These are phyloP conservation scores for Yarrowia hollandica DNA, from an alignment of 805 yeast genomes.

Conservation along the genomic window DNA sequence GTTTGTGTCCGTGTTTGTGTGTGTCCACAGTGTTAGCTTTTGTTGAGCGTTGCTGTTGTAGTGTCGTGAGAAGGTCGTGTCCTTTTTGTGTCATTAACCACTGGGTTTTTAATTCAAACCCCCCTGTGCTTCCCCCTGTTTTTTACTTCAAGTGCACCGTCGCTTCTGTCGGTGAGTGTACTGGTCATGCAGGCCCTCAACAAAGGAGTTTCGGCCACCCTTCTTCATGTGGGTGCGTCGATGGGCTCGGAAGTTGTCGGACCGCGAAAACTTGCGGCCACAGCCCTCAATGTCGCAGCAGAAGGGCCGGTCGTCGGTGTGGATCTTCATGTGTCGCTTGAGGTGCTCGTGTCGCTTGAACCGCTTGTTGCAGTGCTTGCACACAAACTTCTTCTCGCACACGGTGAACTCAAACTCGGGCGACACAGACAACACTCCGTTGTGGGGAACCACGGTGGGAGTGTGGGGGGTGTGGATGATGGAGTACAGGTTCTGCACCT, in stretches of 20 bases:
- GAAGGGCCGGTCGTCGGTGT: conserved; percentile 78
- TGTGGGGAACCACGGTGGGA: conserved; percentile 25
- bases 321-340: conserved; percentile 65
- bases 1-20: too few relatives aligned
- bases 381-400: conserved; percentile 37
- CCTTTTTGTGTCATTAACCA: too few relatives aligned
- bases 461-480: conserved; percentile 29
- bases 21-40: too few relatives aligned
- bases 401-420: conserved; percentile 28
- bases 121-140: too few relatives aligned
- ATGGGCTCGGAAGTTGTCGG: conserved; percentile 81
- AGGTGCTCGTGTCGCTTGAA: conserved; percentile 48
- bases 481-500: conserved; percentile 14
- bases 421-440: conserved; percentile 16
- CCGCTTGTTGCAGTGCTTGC: conserved; percentile 42
- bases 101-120: too few relatives aligned
- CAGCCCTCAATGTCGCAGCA: conserved; percentile 58
- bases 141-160: too few relatives aligned
- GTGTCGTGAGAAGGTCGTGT: too few relatives aligned
- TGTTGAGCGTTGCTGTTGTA: too few relatives aligned
- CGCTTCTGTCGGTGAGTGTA: conserved; percentile 23
- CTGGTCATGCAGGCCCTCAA: conserved; percentile 41
- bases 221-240: conserved; percentile 59
- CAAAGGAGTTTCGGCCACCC: conserved; percentile 46
- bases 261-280: conserved; percentile 64